Evolutionary conservation across 2,329 filamentous ascomycete genomes (phyloP).

Genomic region (Xylariaceae sp.): DNA sequence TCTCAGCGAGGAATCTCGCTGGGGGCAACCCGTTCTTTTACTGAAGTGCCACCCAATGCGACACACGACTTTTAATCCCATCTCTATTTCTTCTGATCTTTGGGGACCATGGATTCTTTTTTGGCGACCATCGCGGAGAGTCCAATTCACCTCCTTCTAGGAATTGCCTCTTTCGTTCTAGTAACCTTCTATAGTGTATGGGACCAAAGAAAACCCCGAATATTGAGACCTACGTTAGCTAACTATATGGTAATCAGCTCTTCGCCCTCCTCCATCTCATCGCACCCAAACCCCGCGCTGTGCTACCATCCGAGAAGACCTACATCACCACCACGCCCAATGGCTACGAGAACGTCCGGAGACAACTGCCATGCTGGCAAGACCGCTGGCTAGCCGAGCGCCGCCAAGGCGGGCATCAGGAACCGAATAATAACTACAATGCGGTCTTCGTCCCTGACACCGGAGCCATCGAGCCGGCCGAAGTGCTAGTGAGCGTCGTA

Average conservation of each 20-base stretch:
- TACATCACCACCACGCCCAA: conserved; percentile 78
- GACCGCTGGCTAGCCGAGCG: conserved; percentile 74
- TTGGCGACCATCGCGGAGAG: conserved; percentile 41
- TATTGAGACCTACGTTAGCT: conserved; percentile 6
- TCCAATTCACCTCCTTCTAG: conserved; percentile 48
- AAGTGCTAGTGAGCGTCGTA: conserved; percentile 88
- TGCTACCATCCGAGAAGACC: conserved; percentile 79
- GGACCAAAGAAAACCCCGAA: neutral
- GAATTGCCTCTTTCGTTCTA: conserved; percentile 44
- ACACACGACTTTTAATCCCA: neutral
- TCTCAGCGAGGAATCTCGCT: conserved; percentile 25
- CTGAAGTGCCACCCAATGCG: conserved; percentile 5
- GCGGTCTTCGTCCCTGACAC: conserved; percentile 53
- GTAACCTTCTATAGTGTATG: conserved; percentile 50
- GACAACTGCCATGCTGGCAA: conserved; percentile 84
- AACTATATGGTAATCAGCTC: conserved; percentile 51
- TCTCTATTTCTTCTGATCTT: neutral
- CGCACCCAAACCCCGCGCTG: conserved; percentile 79
- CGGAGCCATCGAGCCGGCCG: conserved; percentile 72
- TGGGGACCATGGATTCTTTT: conserved; percentile 32
- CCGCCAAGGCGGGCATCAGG: conserved; percentile 54
- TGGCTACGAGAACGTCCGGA: conserved; percentile 59
- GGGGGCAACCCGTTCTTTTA: conserved; percentile 15
- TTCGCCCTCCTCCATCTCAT: conserved; percentile 75
- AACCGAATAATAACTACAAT: conserved; percentile 43